phyloP scores from a whole-genome alignment of 1,139 yeast species.

The Zygoascus sp. region DNA sequence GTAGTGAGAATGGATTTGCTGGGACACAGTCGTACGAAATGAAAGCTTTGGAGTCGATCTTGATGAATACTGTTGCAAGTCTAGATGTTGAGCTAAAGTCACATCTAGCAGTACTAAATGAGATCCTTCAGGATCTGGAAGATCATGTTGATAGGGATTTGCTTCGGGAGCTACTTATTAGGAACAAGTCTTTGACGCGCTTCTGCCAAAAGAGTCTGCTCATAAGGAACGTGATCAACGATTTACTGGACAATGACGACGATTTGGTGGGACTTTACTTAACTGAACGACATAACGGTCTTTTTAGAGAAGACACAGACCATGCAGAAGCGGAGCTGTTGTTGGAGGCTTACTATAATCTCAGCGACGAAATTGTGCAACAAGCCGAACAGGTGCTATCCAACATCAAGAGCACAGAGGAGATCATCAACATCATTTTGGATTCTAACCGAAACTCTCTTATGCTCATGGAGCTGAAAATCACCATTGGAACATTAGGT shows the following conservation, averaged over 20 bases:
- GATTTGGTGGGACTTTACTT: conserved; percentile 81
- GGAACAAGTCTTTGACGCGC: conserved; percentile 67
- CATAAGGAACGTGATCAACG: conserved; percentile 80
- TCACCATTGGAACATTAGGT: conserved; percentile 82
- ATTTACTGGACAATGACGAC: conserved; percentile 80
- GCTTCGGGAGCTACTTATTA: conserved; percentile 68
- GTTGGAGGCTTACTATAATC: conserved; percentile 83
- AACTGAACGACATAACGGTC: conserved; percentile 40
- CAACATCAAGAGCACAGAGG: conserved; percentile 89
- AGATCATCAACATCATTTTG: conserved; percentile 83
- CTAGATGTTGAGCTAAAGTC: conserved; percentile 76
- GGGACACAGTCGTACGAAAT: conserved; percentile 57
- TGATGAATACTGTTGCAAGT: conserved; percentile 75
- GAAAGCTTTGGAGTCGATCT: conserved; percentile 78
- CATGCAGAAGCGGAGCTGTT: conserved; percentile 76
- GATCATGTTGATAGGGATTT: conserved; percentile 77
- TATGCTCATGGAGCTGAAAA: conserved; percentile 81
- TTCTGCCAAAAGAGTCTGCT: conserved; percentile 77
- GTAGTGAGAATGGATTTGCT: conserved; percentile 2
- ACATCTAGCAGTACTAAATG: conserved; percentile 62
- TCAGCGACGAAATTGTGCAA: conserved; percentile 92
- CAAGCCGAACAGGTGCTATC: conserved; percentile 77
- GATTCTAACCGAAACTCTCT: conserved; percentile 91
- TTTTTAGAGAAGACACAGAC: conserved; percentile 23
- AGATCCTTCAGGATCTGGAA: conserved; percentile 71